phyloP scores from a whole-genome alignment of 306 rosid genomes.

The Trichosanthes truncata region DNA sequence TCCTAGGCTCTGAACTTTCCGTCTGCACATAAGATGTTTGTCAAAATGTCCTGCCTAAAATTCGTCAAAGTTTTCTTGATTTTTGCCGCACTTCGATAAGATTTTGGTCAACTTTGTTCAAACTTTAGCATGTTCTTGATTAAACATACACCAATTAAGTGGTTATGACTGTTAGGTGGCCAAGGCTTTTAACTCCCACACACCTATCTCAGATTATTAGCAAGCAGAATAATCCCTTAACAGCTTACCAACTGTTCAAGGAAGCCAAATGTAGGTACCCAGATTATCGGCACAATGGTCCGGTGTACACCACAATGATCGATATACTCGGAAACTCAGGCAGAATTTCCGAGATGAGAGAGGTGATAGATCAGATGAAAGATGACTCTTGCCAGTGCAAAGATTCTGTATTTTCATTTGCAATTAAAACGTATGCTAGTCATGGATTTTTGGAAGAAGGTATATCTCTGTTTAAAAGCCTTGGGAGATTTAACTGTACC shows the following conservation, averaged over 20 bases:
- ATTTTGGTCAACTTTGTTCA: neutral
- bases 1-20: neutral
- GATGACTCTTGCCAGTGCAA: constrained; percentile 32
- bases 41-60: neutral
- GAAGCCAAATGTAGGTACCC: constrained; percentile 30
- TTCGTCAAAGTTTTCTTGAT: neutral
- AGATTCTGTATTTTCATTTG: constrained; percentile 26
- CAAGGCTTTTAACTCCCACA: constrained; percentile 33
- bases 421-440: constrained; percentile 24
- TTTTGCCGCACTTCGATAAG: neutral
- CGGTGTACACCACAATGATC: constrained; percentile 30
- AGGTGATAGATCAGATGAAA: constrained; percentile 24
- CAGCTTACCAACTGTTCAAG: constrained; percentile 24
- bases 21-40: neutral
- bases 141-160: neutral
- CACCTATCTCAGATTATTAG: constrained; percentile 27
- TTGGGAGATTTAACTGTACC: constrained; percentile 26
- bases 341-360: constrained; percentile 26
- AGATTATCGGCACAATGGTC: constrained; percentile 35
- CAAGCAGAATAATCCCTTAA: constrained; percentile 31
- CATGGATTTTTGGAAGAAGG: constrained; percentile 26
- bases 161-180: constrained; percentile 28
- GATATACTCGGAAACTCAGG: constrained; percentile 25
- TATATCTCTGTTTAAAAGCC: constrained; percentile 21
- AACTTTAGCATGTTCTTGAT: neutral